A percentile compares a stretch with the other conserved stretches of the same genome.
phyloP scores from a whole-genome alignment of 192 early-diverging fungal genomes.

The Lunasporangiospora selenospora region DNA sequence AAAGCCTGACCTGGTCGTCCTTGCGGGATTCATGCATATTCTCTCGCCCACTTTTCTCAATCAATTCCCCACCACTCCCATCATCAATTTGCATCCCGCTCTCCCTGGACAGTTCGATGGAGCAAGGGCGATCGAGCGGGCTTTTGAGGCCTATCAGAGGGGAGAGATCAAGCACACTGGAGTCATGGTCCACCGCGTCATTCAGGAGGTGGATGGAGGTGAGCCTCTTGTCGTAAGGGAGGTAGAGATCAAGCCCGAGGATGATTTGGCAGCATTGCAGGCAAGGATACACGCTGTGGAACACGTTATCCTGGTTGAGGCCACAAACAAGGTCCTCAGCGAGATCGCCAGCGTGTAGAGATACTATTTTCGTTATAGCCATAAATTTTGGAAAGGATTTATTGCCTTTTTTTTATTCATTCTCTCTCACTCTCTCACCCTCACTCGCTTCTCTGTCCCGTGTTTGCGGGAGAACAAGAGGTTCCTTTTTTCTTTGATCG shows the following conservation, averaged over 20 bases:
- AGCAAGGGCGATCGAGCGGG: constrained; percentile 94
- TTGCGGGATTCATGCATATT: constrained; percentile 99
- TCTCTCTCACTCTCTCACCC: no score
- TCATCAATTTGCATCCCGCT: constrained; percentile 98
- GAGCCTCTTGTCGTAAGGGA: constrained; percentile 80
- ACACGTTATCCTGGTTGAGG: constrained; percentile 88
- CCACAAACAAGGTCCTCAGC: constrained; percentile 61
- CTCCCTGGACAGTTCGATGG: constrained; percentile 97
- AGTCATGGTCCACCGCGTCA: constrained; percentile 95
- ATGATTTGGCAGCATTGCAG: constrained; percentile 85
- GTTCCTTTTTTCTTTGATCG: no score
- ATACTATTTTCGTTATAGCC: no score
- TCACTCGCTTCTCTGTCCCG: no score
- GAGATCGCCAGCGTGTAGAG: constrained; percentile 35
- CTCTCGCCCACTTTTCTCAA: constrained; percentile 85
- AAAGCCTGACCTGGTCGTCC: constrained; percentile 83
- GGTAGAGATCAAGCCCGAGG: constrained; percentile 78
- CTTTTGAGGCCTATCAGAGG: constrained; percentile 84
- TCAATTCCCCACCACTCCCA: constrained; percentile 65
- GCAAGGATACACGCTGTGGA: constrained; percentile 89
- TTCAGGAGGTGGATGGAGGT: constrained; percentile 96
- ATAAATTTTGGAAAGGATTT: no score
- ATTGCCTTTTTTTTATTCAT: no score
- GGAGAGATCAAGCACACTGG: constrained; percentile 79
- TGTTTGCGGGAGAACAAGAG: no score